These are phyloP conservation scores for Ensete ventricosum DNA, from an alignment of 176 grass and related monocot genomes.

Conservation along the genomic window DNA sequence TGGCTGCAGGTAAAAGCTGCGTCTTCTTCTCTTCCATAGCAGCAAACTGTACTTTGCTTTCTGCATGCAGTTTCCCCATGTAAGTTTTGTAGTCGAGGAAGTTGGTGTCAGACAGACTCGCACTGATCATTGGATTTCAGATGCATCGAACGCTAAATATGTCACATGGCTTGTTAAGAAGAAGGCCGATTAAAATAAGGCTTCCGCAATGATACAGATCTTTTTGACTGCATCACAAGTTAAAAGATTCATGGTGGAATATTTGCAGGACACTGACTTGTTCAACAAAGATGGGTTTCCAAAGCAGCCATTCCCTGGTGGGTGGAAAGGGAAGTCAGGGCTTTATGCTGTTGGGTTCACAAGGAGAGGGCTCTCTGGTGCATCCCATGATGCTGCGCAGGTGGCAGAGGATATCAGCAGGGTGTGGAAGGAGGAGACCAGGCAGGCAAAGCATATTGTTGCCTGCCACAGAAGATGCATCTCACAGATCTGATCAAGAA, in stretches of 20 bases:
- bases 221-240: no score
- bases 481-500: conserved; percentile 48
- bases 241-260: background rate
- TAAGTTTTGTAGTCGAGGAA: background rate
- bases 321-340: conserved; percentile 53
- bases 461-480: conserved; percentile 70
- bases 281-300: conserved; percentile 81
- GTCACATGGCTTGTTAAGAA: no score
- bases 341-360: conserved; percentile 93
- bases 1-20: conserved; percentile 61
- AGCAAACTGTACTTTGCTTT: background rate
- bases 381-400: conserved; percentile 65
- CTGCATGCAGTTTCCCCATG: background rate
- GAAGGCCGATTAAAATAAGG: no score
- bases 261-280: conserved; percentile 45
- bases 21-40: background rate
- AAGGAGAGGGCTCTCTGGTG: conserved; percentile 52
- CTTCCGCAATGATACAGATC: no score
- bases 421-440: conserved; percentile 80
- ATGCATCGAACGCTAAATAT: no score
- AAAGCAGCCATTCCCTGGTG: conserved; percentile 46
- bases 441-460: conserved; percentile 37
- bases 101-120: no score
- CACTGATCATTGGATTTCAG: no score
- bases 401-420: conserved; percentile 48